Evolutionary conservation across 2,329 filamentous ascomycete genomes (phyloP), one percentile per base, ranked within the genome.

Genomic region (Sclerotiophoma versabilis): DNA sequence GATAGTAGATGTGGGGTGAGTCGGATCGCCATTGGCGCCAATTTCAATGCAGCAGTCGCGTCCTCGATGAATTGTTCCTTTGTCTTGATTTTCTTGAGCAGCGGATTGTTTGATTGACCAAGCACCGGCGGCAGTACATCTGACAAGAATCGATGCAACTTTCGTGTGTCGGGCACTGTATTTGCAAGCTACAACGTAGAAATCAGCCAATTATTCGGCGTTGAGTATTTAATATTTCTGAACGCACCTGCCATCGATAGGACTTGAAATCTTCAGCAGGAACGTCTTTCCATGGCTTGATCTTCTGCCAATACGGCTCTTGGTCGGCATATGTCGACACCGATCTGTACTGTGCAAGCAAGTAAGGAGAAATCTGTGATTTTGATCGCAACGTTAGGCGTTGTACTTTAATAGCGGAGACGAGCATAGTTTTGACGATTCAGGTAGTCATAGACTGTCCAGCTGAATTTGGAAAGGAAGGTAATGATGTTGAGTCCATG

Each of bases 1-100:
- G 83, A 84, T 25, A 88, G 69, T 4, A 86, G 76, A 57, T 88
- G 84, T 1, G 86, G 86, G 27, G 83, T 86, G 50, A 87, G 72
- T 9, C 84, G 78, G 32, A 87, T 78, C 0, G 84, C 77, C 86
- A 88, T 88, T 2, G 84, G 81, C 1, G 84, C 81, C 5, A 75
- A 65, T 17, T 74, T 76, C 47, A 87, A 78, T 10, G 84, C 86
- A 14, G 75, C 73, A 22, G 78, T 64, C 3, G 86, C 78, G 67
- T 88, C 84, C 2, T 73, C 62, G 41, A 86, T 79, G 50, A 87
- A 83, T 17, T 82, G 78, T 2, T 83, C 76, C 10, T 79, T 80
- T 20, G 77, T 81, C 53, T 77, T 77, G 61, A 79, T 75, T 20
- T 71, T 70, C 5, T 48, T 69, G 57, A 73, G 57, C 65, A 69